Evolutionary conservation across 2,329 filamentous ascomycete genomes (phyloP).

Genomic region (Aspergillus sojae): DNA sequence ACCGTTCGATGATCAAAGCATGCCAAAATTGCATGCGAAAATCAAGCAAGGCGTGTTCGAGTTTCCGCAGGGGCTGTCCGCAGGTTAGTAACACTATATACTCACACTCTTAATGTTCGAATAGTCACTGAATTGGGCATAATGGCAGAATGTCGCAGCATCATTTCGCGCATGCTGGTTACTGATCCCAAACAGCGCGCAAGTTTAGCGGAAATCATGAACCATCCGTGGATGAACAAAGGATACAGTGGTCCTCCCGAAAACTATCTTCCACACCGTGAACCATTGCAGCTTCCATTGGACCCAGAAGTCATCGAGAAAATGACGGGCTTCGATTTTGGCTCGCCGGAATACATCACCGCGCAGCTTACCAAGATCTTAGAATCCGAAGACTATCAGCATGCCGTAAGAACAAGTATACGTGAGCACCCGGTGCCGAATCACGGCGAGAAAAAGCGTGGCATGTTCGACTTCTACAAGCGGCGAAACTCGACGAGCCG

Average conservation of each 20-base stretch:
- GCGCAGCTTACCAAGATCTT: conserved; percentile 81
- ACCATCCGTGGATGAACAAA: conserved; percentile 93
- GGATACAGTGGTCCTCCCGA: conserved; percentile 85
- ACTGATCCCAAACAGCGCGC: conserved; percentile 88
- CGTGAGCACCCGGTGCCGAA: conserved; percentile 64
- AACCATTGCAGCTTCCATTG: conserved; percentile 81
- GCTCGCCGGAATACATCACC: conserved; percentile 79
- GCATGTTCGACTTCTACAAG: conserved; percentile 98
- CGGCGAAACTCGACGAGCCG: conserved; percentile 86
- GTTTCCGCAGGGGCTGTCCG: conserved; percentile 89
- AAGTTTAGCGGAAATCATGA: conserved; percentile 88
- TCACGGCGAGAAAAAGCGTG: conserved; percentile 75
- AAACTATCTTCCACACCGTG: conserved; percentile 81
- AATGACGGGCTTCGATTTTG: conserved; percentile 99
- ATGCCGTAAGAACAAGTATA: conserved; percentile 73
- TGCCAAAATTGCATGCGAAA: conserved; percentile 96
- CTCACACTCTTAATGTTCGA: conserved; percentile 9
- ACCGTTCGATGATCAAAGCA: conserved; percentile 98
- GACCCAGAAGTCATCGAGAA: conserved; percentile 82
- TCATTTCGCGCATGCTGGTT: conserved; percentile 93
- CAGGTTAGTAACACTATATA: conserved; percentile 61
- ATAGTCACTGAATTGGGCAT: conserved; percentile 38
- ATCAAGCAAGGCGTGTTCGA: conserved; percentile 97
- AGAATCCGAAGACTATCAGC: conserved; percentile 91
- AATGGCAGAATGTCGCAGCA: conserved; percentile 79